Evolutionary conservation across 1,284 basidiomycete genomes (phyloP), one percentile per base, ranked within the genome.

Genomic region (Phylloporus sp.): DNA sequence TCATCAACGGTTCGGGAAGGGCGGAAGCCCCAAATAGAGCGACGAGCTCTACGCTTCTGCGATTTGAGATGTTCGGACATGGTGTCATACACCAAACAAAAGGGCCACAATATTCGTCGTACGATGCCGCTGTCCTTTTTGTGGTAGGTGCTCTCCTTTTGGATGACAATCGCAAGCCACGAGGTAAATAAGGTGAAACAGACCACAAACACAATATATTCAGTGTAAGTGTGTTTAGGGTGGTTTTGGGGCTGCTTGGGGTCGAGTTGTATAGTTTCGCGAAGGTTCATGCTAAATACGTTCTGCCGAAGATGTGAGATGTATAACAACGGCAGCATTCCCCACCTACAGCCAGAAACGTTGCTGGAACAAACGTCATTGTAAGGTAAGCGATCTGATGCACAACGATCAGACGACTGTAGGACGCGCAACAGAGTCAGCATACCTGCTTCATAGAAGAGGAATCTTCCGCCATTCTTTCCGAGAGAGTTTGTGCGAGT

Each of bases 381-480:
- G 75, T 60, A 22, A 74, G 61, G 52, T 77, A 77, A 15, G 66
- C 58, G 50, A 76, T 65, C 73, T 74, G 39, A 32, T 31, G 8
- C 29, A 37, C 18, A n/a, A 32, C 32, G 29, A 26, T 65, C 7
- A 65, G 40, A 50, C 8, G 24, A 44, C 24, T 20, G 20, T 20
- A 6, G 47, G 12, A 37, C 39, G 22, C n/a, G 46, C 22, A 53
- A 49, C 1, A 34, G 12, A 29, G 29, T 55, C n/a, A 20, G 44
- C 66, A 28, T 37, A 76, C 75, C 70, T 70, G 76, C 68, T 86
- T 87, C 79, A 86, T 81, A 34, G 81, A 79, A 74, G 64, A 53
- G 56, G 81, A 81, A 63, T 86, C 82, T 51, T 70, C 72, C 57
- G 80, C 70, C 24, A 81, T 69, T 24, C 79, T 76, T 66, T 82